Evolutionary conservation across 495 filamentous ascomycete genomes (phyloP).

Genomic region (Penicillium lagena): DNA sequence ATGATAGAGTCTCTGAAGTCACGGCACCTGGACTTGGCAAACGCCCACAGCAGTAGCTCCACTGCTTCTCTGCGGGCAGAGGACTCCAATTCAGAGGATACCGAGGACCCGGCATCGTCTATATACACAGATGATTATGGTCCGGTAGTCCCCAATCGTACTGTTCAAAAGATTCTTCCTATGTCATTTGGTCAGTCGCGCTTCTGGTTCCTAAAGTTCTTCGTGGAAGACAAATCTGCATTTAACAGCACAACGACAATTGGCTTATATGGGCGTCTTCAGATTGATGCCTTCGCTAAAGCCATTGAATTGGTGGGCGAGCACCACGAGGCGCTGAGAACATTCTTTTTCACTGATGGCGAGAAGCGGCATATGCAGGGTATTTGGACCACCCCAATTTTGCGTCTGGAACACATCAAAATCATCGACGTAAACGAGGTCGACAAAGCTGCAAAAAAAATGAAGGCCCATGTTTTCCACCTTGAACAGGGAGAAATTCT

Average conservation of each 20-base stretch:
- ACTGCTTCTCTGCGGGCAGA: conserved; percentile 3
- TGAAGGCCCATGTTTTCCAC: conserved; percentile 20
- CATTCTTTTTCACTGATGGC: conserved; percentile 25
- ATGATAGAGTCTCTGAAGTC: background rate
- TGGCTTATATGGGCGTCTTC: conserved; percentile 11
- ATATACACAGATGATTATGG: conserved; percentile 1
- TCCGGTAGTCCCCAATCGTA: background rate
- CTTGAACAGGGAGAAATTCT: conserved; percentile 24
- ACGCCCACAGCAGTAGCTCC: conserved; percentile 6
- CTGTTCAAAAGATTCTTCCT: conserved; percentile 1
- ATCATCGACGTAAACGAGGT: conserved; percentile 8
- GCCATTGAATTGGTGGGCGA: conserved; percentile 22
- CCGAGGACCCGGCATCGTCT: conserved; percentile 6
- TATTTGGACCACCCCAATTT: conserved; percentile 8
- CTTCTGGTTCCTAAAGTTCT: conserved; percentile 37
- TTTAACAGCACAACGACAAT: conserved; percentile 24
- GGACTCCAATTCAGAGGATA: conserved; percentile 11
- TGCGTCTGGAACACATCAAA: conserved; percentile 10
- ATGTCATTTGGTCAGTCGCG: conserved; percentile 37
- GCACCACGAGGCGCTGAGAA: conserved; percentile 40
- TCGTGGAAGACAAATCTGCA: conserved; percentile 27
- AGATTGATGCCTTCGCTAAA: conserved; percentile 13
- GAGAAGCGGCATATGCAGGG: conserved; percentile 14
- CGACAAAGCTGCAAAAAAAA: conserved; percentile 2
- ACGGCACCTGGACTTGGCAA: background rate